Base-by-base conservation (phyloP, 169 alveolate genomes). In the Eimeria tenella region DNA sequence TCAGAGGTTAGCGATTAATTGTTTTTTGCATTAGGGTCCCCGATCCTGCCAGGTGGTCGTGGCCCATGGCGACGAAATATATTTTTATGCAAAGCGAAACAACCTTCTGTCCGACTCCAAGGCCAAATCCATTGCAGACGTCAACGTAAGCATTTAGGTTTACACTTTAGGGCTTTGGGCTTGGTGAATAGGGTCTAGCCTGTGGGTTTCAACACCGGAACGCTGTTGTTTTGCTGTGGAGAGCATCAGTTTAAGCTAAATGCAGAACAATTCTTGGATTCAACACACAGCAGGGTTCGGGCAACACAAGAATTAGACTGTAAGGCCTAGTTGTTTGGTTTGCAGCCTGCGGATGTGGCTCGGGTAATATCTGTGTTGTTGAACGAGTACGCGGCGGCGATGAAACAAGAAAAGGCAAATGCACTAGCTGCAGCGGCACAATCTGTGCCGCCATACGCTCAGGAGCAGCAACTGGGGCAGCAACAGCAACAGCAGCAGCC, bases 321-420 rank as follows among this genome's bases (percentile, higher is more conserved):
- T 73, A 50, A 68, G 65, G 86, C 23, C 25, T 71, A 31, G 56
- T 55, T 15, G 23, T 31, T 71, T 21, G 50, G 82, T 52, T 17
- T 50, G 25, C 86, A 77, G 86, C 86, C 86, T 49, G 68, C 42
- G 17, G 86, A 77, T 17, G 86, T 77, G 13, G 86, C 65, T 15
- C 86, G 86, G 4, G 42, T 77, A 42, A 49, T 50, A 23, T 52
- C 65, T 63, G 49, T 49, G 42, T n/a, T 77, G 50, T 3, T 77
- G 6, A 52, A 49, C 5, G 65, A 77, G 86, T 50, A 77, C 31
- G 86, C 11, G 15, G 7, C 86, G 23, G 50, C 86, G 8, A 77
- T 77, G 17, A 77, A 63, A 52, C 86, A 77, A 23, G 25, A 50
- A n/a, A 77, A 77, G 68, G 86, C 65, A 6, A 77, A 77, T 49